phyloP scores from a whole-genome alignment of 805 yeast species.

The Citeromyces matritensis region DNA sequence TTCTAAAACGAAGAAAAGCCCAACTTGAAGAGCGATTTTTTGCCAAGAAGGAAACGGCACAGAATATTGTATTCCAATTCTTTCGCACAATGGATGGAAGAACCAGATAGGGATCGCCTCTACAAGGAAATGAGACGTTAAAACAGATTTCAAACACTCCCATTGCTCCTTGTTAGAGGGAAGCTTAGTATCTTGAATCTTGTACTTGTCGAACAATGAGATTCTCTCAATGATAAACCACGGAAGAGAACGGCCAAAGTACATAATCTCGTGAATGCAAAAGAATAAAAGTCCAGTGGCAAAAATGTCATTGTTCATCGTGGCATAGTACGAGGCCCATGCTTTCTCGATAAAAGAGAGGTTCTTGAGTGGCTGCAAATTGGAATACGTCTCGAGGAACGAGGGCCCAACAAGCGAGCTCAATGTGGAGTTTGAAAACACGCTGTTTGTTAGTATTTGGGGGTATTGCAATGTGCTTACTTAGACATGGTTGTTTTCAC shows the following conservation, averaged over 20 bases:
- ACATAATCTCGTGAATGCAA: conserved; percentile 71
- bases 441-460: too few relatives aligned
- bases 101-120: conserved; percentile 97
- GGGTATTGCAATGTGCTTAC: too few relatives aligned
- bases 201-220: conserved; percentile 74
- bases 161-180: conserved; percentile 79
- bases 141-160: conserved; percentile 79
- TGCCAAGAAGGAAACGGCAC: conserved; percentile 74
- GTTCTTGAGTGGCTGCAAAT: conserved; percentile 11
- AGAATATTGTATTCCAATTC: conserved; percentile 57
- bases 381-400: conserved; percentile 10
- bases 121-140: conserved; percentile 77
- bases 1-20: conserved; percentile 70
- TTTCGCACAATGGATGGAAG: conserved; percentile 83
- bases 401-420: conserved; percentile 2
- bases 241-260: conserved; percentile 85
- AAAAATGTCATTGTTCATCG: conserved; percentile 72
- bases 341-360: conserved; percentile 43
- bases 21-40: conserved; percentile 50
- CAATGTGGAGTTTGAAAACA: too few relatives aligned
- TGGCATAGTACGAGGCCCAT: conserved; percentile 87
- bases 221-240: conserved; percentile 82
- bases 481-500: too few relatives aligned
- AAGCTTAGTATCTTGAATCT: conserved; percentile 76
- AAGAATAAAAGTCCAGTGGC: conserved; percentile 88